These are phyloP conservation scores for Apophysomyces ossiformis DNA, from an alignment of 371 early-diverging fungal species.

Conservation along the genomic window DNA sequence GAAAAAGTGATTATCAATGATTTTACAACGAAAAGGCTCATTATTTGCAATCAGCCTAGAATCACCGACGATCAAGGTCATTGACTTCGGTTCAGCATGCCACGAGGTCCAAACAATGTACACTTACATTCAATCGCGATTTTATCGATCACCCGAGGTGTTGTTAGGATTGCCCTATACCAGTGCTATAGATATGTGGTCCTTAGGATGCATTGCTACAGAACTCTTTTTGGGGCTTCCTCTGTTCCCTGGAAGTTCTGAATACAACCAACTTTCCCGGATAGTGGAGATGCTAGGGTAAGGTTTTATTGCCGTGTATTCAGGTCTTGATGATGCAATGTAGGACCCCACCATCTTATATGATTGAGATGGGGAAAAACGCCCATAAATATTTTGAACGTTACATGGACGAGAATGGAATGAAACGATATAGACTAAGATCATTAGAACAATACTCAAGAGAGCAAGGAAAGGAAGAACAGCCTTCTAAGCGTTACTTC, in stretches of 20 bases:
- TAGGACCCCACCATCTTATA: constrained; percentile 80
- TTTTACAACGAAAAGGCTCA: background rate
- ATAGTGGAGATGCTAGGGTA: constrained; percentile 91
- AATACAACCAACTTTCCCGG: constrained; percentile 91
- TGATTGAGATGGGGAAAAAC: constrained; percentile 92
- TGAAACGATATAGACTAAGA: constrained; percentile 74
- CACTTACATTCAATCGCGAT: constrained; percentile 98
- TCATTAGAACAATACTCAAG: constrained; percentile 79
- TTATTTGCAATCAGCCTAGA: constrained; percentile 58
- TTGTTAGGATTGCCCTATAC: constrained; percentile 93
- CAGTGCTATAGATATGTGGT: constrained; percentile 99
- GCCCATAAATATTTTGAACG: constrained; percentile 83
- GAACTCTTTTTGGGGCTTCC: constrained; percentile 95
- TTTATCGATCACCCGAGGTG: constrained; percentile 98
- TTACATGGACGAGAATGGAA: constrained; percentile 46
- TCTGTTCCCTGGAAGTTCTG: constrained; percentile 93
- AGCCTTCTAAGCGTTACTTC: constrained; percentile 93
- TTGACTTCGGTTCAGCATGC: constrained; percentile 98
- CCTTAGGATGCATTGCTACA: constrained; percentile 98
- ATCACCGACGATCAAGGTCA: constrained; percentile 92
- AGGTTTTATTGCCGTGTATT: constrained; percentile 14
- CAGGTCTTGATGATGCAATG: background rate
- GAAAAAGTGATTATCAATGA: constrained; percentile 60
- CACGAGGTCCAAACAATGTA: constrained; percentile 89
- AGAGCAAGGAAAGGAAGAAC: constrained; percentile 78